phyloP scores from a whole-genome alignment of 1,284 basidiomycete species.

The Kwoniella shivajii region DNA sequence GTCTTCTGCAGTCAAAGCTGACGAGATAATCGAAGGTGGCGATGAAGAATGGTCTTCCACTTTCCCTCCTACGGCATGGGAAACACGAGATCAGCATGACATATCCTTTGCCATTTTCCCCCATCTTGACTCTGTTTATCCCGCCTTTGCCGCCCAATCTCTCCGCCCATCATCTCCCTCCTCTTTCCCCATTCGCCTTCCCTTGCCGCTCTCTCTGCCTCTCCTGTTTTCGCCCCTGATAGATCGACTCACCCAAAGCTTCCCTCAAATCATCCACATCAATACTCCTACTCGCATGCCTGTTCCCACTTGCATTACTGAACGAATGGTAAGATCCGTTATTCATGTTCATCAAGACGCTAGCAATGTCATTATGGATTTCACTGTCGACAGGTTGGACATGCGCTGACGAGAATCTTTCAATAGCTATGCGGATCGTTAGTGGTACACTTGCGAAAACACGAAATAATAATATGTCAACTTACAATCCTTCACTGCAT shows the following conservation, averaged over 20 bases:
- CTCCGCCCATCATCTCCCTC: too few relatives aligned
- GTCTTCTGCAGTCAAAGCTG: constrained; percentile 5
- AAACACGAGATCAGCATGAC: neutral
- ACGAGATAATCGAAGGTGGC: constrained; percentile 9
- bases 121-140: too few relatives aligned
- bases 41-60: neutral
- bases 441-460: neutral
- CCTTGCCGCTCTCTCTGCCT: neutral
- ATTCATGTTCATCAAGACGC: constrained; percentile 81
- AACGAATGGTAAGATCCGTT: constrained; percentile 81
- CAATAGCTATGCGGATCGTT: constrained; percentile 58
- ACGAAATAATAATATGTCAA: neutral
- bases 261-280: constrained; percentile 84
- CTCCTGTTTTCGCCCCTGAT: neutral
- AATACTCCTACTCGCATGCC: constrained; percentile 65
- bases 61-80: constrained; percentile 20
- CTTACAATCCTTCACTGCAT: constrained; percentile 75
- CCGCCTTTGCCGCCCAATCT: too few relatives aligned
- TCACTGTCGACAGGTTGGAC: constrained; percentile 63
- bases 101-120: neutral
- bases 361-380: constrained; percentile 73
- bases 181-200: too few relatives aligned
- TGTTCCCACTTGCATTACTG: constrained; percentile 54
- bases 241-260: constrained; percentile 61
- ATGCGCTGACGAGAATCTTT: constrained; percentile 64